Percentiles rank a stretch among this genome's conserved stretches.
Conservation (phyloP, 164 flowering plant species). For the Nelumbo lutea region DNA sequence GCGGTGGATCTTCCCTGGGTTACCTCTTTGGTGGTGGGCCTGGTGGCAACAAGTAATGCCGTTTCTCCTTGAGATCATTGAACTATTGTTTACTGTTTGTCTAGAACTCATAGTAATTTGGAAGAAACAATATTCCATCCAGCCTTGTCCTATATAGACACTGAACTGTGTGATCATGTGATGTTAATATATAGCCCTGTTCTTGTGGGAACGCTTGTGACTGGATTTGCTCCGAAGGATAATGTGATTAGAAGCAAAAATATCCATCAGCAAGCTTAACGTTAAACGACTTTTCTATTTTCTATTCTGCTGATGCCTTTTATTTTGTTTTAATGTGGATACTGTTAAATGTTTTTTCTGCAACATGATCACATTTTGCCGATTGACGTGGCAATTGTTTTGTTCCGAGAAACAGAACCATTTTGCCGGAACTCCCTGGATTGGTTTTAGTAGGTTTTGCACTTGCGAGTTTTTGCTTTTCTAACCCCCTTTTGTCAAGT, state of each 20-base stretch:
- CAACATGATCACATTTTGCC: too few relatives aligned
- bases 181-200: not conserved
- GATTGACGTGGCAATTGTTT: too few relatives aligned
- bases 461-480: too few relatives aligned
- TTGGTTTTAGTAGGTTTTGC: too few relatives aligned
- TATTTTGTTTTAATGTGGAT: too few relatives aligned
- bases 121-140: not conserved
- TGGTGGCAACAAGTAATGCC: not conserved
- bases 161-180: not conserved
- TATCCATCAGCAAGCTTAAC: not conserved
- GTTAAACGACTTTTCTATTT: too few relatives aligned
- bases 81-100: not conserved
- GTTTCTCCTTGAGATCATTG: not conserved
- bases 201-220: not conserved
- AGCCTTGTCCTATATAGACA: too few relatives aligned
- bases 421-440: too few relatives aligned
- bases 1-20: conserved; percentile 51
- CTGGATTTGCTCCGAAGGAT: not conserved
- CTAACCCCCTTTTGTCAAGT: too few relatives aligned
- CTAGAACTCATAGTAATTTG: not conserved
- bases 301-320: too few relatives aligned
- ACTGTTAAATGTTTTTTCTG: too few relatives aligned
- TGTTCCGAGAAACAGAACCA: too few relatives aligned
- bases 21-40: conserved; percentile 35
- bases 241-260: not conserved